phyloP scores from a whole-genome alignment of 108 stramenopile genomes.

The Schizochytrium sp. region DNA sequence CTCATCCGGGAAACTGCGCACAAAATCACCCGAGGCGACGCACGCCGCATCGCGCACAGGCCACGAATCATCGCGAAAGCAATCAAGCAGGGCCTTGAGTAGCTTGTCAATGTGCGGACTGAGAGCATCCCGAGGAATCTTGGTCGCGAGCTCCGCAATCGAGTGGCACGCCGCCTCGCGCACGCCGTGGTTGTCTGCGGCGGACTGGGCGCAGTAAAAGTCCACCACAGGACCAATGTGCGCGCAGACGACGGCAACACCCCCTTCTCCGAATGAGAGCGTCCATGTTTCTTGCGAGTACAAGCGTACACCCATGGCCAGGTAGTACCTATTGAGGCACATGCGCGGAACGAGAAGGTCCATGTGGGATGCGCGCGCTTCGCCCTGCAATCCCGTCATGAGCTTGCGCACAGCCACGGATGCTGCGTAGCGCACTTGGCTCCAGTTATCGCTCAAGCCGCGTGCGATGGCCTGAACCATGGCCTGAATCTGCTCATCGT shows the following conservation, averaged over 20 bases:
- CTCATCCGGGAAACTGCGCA: conserved; percentile 70
- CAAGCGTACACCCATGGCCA: conserved; percentile 86
- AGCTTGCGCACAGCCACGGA: conserved; percentile 73
- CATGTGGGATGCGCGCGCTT: conserved; percentile 35
- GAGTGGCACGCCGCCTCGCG: conserved; percentile 91
- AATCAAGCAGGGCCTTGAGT: conserved; percentile 77
- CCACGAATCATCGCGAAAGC: conserved; percentile 95
- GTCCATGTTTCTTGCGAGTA: conserved; percentile 90
- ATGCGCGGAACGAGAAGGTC: conserved; percentile 75
- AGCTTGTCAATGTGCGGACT: conserved; percentile 30
- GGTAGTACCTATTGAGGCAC: conserved; percentile 93
- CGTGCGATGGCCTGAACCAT: conserved; percentile 47
- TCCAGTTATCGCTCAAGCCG: conserved; percentile 87
- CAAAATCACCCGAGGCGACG: conserved; percentile 79
- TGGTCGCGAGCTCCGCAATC: conserved; percentile 81
- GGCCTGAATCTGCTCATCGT: conserved; percentile 19
- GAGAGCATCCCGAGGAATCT: conserved; percentile 40
- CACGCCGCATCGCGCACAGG: conserved; percentile 95
- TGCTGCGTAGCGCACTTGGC: conserved; percentile 89
- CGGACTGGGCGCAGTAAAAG: conserved; percentile 80
- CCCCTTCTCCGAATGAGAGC: conserved; percentile 58
- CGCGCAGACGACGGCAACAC: conserved; percentile 64
- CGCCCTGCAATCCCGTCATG: conserved; percentile 53
- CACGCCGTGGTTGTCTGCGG: conserved; percentile 86
- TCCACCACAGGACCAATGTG: conserved; percentile 71